Percentiles rank a stretch among this genome's conserved stretches.
Evolutionary conservation across 306 rosid genomes (phyloP).

Genomic region (Morella rubra): DNA sequence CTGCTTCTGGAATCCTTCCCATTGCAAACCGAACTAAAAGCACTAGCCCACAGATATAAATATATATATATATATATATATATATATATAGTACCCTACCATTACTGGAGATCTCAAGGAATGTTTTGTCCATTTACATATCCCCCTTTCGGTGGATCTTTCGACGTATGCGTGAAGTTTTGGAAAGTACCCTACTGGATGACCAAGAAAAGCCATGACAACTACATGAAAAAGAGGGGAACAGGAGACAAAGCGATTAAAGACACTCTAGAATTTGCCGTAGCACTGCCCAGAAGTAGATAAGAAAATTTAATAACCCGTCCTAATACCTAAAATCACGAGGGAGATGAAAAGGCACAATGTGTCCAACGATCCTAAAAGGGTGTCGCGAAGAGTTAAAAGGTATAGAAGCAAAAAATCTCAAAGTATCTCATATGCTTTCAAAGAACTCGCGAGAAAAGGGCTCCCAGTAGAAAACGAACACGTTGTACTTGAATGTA

Average conservation of each 20-base stretch:
- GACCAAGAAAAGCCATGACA: not conserved
- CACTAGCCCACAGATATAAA: not conserved
- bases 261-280: not conserved
- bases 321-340: no score
- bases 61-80: no score
- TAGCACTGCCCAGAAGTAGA: not conserved
- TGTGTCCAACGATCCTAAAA: no score
- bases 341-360: no score
- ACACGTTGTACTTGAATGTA: no score
- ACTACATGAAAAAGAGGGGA: not conserved
- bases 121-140: conserved; percentile 2
- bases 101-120: not conserved
- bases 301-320: not conserved
- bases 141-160: conserved; percentile 46
- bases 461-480: no score
- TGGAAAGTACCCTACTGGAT: conserved; percentile 27
- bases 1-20: not conserved
- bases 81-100: no score
- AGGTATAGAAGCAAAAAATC: no score
- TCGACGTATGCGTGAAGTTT: conserved; percentile 31
- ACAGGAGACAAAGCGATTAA: not conserved
- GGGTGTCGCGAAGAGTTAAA: no score
- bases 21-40: not conserved
- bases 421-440: no score
- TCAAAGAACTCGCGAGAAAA: no score